Conservation (phyloP, 257 asterid species). For the Fraxinus americana region DNA sequence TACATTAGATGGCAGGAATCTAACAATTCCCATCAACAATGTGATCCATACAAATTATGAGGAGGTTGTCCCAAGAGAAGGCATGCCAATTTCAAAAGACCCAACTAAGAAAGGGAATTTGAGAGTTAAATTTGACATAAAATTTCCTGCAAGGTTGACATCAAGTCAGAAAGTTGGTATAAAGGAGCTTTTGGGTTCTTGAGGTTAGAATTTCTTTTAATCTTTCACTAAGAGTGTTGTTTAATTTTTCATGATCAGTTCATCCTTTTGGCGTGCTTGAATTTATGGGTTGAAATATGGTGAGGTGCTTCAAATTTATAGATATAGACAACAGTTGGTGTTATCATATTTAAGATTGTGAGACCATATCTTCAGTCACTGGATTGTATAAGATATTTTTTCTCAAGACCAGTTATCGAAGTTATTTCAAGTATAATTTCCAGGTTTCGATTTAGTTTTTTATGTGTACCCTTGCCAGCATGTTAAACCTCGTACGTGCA, state of each 20-base stretch:
- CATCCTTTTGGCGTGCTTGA: neutral
- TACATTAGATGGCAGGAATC: constrained; percentile 46
- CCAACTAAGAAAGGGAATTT: constrained; percentile 13
- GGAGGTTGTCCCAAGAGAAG: constrained; percentile 15
- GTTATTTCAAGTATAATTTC: neutral
- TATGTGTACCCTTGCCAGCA: neutral
- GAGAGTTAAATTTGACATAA: constrained; percentile 42
- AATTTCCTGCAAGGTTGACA: constrained; percentile 45
- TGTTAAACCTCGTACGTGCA: neutral
- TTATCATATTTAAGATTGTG: neutral
- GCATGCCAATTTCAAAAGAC: constrained; percentile 18
- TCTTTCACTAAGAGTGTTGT: neutral
- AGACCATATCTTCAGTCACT: neutral
- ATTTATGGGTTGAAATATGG: neutral
- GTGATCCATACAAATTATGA: constrained; percentile 32
- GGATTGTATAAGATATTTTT: neutral
- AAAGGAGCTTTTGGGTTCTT: constrained; percentile 41
- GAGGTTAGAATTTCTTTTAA: neutral
- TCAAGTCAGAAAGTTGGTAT: constrained; percentile 40
- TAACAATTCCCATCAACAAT: constrained; percentile 38
- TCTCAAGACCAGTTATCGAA: neutral
- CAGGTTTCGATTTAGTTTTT: neutral
- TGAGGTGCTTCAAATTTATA: neutral
- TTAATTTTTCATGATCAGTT: neutral
- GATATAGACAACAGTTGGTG: neutral